Evolutionary conservation across 23 red algal genomes (phyloP), one percentile per base, ranked within the genome.

Genomic region (Agarophyton chilense): DNA sequence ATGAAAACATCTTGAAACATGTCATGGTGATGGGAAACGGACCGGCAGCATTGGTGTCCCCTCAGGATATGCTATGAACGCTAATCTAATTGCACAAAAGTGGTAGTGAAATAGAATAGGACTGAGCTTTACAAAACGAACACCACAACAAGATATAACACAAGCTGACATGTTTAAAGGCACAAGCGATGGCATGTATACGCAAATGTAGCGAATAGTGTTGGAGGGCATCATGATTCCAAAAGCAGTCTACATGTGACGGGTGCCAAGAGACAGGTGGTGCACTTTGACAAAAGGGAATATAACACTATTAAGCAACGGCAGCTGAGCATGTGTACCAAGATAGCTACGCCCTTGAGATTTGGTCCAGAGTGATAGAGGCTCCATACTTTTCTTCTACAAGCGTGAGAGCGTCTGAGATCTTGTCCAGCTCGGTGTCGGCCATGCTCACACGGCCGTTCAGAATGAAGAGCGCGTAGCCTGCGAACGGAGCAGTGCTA

Each of bases 401-500:
- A 0, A 21, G n/a, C 41, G 45, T 71, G 51, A 94, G 54, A 25
- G 92, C 92, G 10, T 72, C 72, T 31, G 51, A 46, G 45, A 94
- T 38, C 16, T 78, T 79, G 22, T 85, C 80, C 41, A 87, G 55
- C 28, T 85, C 52, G 18, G 46, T 24, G 40, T 78, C 72, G 49
- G 44, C 72, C 53, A 98, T 85, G 35, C 77, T 63, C 13, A 98
- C 74, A 47, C 46, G 56, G 21, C 92, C 88, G 25, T 72, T 89
- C n/a, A 98, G 60, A 58, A 82, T 73, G 81, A 98, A 98, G 72
- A 95, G 50, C 3, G 70, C 60, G 28, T 89, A 98, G 4, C 96
- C 96, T 1, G 96, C 96, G 53, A 98, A 98, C 60, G 96, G 96
- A 55, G 96, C 96, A 6, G 96, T 78, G 36, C 70, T 84, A 25